phyloP scores from a whole-genome alignment of 2,329 filamentous ascomycete species.

The Xylaria sp. region DNA sequence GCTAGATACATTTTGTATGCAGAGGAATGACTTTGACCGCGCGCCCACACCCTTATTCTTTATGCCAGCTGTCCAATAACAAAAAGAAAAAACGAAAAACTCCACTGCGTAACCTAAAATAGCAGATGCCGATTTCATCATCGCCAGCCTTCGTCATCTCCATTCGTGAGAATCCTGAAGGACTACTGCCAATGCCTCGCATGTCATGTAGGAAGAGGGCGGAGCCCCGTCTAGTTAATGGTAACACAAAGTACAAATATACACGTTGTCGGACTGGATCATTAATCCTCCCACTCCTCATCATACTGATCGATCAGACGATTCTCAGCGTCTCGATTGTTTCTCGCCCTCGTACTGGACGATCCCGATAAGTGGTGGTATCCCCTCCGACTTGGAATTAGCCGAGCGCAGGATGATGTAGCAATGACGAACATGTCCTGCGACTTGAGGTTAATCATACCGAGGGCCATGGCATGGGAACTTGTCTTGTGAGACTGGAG shows the following conservation, averaged over 20 bases:
- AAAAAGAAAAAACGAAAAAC: neutral
- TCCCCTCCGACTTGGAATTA: slow-evolving; percentile 72
- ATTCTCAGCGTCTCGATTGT: slow-evolving; percentile 84
- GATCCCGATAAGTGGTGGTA: slow-evolving; percentile 73
- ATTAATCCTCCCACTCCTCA: slow-evolving; percentile 92
- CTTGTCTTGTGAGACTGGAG: slow-evolving; percentile 16
- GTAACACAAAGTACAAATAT: slow-evolving; percentile 33
- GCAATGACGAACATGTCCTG: slow-evolving; percentile 75
- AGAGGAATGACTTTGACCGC: slow-evolving; percentile 3
- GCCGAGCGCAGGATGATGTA: slow-evolving; percentile 75
- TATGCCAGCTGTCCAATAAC: slow-evolving; percentile 22
- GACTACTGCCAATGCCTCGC: slow-evolving; percentile 18
- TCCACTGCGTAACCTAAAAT: slow-evolving; percentile 31
- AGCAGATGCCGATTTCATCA: slow-evolving; percentile 25
- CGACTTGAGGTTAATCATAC: slow-evolving; percentile 35
- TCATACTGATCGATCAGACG: slow-evolving; percentile 94
- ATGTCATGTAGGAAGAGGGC: neutral
- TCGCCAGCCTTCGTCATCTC: slow-evolving; percentile 11
- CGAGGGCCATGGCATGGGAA: slow-evolving; percentile 20
- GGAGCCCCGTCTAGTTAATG: slow-evolving; percentile 30
- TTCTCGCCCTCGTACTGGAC: slow-evolving; percentile 57
- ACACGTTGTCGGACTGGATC: slow-evolving; percentile 19
- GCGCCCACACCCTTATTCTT: slow-evolving; percentile 17
- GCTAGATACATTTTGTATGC: slow-evolving; percentile 14
- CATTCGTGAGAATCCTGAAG: slow-evolving; percentile 27